Base-by-base conservation (phyloP, 345 rosid genomes). In the Brassica nigra region DNA sequence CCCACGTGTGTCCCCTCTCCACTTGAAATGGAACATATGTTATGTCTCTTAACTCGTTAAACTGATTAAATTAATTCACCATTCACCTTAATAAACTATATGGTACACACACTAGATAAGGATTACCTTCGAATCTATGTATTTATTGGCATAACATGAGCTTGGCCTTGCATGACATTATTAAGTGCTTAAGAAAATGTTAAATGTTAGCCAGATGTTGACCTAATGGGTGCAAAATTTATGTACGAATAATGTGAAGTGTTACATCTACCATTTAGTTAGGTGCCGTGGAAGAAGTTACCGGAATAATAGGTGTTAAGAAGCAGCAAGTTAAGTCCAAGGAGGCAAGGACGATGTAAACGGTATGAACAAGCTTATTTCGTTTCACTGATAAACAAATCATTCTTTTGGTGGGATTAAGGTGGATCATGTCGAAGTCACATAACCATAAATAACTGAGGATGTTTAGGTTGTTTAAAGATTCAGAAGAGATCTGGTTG, bases 1-100 rank as follows among this genome's bases (percentile, higher is more conserved):
- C 47, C 78, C 84, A 81, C 81, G 84, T 81, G 78, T 77, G 84
- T 77, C 27, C 78, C 81, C 81, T 77, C 84, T 77, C 84, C 77
- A 75, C 71, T 77, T 81, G 74, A 80, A 75, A 70, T 76, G 83
- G 73, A 75, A 80, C 83, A 80, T 75, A 57, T 70, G 73, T 75
- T 58, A 70, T 80, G 80, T 70, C 76, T 80, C 18, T 70, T 28
- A 76, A 76, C 80, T 80, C 64, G 7, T 23, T 57, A 63, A 68
- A 65, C 73, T 69, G 9, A 75, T 65, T 76, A 39, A 23, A 6
- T 20, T 5, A 37, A 69, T 62, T 44, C 20, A 39, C 28, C 0
- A 71, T 18, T 71, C 4, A 71, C 59, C 59, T 63, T 64, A 7
- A 11, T 62, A 62, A 62, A 29, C 14, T 39, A 39, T 3, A 20